Conservation (phyloP, 2,329 filamentous ascomycete species). For the Aspergillus fumigatiaffinis region DNA sequence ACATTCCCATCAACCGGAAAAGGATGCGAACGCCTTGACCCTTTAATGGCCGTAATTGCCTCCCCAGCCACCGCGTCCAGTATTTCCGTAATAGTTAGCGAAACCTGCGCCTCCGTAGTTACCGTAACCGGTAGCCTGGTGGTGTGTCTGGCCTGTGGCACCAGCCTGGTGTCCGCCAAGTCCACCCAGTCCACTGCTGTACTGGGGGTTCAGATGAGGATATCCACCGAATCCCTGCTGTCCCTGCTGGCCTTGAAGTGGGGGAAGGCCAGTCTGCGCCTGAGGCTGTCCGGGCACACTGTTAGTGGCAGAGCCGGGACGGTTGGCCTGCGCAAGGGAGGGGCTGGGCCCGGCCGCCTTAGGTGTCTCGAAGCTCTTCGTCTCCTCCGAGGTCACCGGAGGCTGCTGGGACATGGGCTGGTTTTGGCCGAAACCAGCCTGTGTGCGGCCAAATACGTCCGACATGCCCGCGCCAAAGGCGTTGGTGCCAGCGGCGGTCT, state of each 20-base stretch:
- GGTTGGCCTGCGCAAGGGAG: slow-evolving; percentile 58
- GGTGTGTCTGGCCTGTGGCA: slow-evolving; percentile 37
- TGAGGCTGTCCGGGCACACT: slow-evolving; percentile 50
- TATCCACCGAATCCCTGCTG: slow-evolving; percentile 58
- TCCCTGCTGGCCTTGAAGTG: slow-evolving; percentile 49
- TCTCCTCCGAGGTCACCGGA: slow-evolving; percentile 47
- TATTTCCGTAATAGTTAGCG: slow-evolving; percentile 43
- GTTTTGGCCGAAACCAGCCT: slow-evolving; percentile 54
- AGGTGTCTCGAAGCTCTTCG: slow-evolving; percentile 56
- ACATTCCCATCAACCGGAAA: slow-evolving; percentile 23
- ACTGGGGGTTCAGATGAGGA: slow-evolving; percentile 52
- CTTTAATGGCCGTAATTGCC: slow-evolving; percentile 46
- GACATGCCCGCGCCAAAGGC: slow-evolving; percentile 51
- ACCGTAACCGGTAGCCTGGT: slow-evolving; percentile 40
- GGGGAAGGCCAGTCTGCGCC: slow-evolving; percentile 50
- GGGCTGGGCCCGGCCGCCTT: slow-evolving; percentile 59
- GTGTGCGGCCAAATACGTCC: slow-evolving; percentile 57
- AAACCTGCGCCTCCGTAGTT: slow-evolving; percentile 42
- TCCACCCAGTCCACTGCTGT: slow-evolving; percentile 45
- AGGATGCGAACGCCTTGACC: slow-evolving; percentile 21
- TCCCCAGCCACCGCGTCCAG: slow-evolving; percentile 43
- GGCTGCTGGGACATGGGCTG: slow-evolving; percentile 51
- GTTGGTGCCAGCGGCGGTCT: slow-evolving; percentile 46
- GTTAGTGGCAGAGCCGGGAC: slow-evolving; percentile 61
- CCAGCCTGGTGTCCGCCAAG: slow-evolving; percentile 40